Evolutionary conservation across 108 stramenopile genomes (phyloP).

Genomic region (Skeletonema potamos): DNA sequence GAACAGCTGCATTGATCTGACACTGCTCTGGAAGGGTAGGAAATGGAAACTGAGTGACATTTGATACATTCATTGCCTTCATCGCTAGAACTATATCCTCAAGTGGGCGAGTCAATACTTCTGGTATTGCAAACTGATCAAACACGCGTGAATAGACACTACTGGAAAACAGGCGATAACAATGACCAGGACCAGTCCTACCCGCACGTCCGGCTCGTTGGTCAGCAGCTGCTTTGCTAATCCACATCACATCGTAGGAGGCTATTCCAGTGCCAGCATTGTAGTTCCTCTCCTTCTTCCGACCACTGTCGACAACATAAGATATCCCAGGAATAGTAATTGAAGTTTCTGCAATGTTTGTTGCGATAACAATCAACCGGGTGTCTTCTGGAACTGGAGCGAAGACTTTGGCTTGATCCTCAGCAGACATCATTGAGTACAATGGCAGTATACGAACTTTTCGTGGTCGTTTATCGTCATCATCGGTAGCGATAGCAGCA

Average conservation of each 20-base stretch:
- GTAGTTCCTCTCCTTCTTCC: conserved; percentile 91
- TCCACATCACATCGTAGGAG: conserved; percentile 94
- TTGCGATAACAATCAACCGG: conserved; percentile 93
- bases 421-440: conserved; percentile 91
- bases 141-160: conserved; percentile 90
- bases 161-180: conserved; percentile 94
- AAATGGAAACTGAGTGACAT: conserved; percentile 81
- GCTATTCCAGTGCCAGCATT: conserved; percentile 84
- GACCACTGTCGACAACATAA: conserved; percentile 98
- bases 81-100: conserved; percentile 92
- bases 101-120: conserved; percentile 81
- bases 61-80: conserved; percentile 82
- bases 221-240: conserved; percentile 95
- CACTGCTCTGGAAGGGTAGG: conserved; percentile 70
- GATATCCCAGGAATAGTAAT: conserved; percentile 84
- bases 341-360: conserved; percentile 97
- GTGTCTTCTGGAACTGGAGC: conserved; percentile 84
- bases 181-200: conserved; percentile 95
- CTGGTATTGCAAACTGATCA: conserved; percentile 81
- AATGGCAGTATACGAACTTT: conserved; percentile 84
- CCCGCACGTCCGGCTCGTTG: conserved; percentile 98
- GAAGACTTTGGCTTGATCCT: conserved; percentile 93
- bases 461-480: conserved; percentile 57
- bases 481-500: conserved; percentile 18
- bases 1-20: conserved; percentile 72